Percentiles rank a stretch among this genome's conserved stretches.
Conservation (phyloP, 225 moss, liverwort and hornwort genomes). For the Marchantia polymorpha region DNA sequence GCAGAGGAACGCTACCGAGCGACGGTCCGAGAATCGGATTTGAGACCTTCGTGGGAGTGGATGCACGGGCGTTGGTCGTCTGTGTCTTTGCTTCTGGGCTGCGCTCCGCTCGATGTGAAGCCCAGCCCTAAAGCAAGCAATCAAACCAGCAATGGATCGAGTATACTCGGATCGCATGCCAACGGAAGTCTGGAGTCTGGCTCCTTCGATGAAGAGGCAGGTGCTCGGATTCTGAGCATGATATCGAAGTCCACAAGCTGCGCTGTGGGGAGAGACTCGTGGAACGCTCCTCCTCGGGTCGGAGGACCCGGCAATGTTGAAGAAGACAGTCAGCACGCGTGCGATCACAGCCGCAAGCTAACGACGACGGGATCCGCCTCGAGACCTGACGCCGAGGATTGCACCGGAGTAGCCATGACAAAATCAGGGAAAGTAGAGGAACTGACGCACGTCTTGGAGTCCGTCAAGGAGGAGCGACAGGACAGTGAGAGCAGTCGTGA, state of each 20-base stretch:
- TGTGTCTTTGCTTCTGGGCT: slow-evolving; percentile 39
- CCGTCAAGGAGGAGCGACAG: slow-evolving; percentile 28
- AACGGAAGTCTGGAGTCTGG: neutral
- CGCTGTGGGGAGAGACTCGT: no score
- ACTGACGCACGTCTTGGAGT: neutral
- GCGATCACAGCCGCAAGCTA: neutral
- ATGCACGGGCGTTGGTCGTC: slow-evolving; percentile 60
- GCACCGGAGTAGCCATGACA: neutral
- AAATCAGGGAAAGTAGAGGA: neutral
- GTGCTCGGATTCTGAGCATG: neutral
- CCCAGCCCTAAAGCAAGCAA: neutral
- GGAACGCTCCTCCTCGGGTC: no score
- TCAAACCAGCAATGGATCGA: no score
- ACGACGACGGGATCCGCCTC: neutral
- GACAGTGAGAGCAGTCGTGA: slow-evolving; percentile 15
- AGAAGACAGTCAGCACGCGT: no score
- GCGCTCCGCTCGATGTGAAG: neutral
- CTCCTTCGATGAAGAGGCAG: neutral
- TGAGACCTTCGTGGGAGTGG: slow-evolving; percentile 79
- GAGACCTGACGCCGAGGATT: neutral
- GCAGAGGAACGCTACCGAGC: slow-evolving; percentile 66
- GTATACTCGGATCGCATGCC: neutral
- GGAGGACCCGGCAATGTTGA: no score
- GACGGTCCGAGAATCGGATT: slow-evolving; percentile 44
- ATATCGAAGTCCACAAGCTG: neutral